Evolutionary conservation across 768 basidiomycete genomes (phyloP), one percentile per base, ranked within the genome.

Genomic region (Lentinula raphanica): DNA sequence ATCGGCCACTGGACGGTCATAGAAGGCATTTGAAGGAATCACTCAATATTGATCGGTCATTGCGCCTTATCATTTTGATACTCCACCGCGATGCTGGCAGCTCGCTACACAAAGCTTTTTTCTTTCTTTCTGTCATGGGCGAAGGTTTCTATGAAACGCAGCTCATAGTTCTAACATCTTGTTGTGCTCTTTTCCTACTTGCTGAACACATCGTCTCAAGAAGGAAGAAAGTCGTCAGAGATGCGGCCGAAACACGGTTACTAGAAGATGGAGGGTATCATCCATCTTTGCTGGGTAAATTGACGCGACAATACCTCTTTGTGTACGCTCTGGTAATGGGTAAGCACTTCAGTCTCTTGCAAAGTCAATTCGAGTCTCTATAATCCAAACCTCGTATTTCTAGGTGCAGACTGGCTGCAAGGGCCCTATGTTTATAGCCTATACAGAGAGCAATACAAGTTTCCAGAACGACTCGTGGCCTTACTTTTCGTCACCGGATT

Each of bases 241-340:
- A 61, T 35, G 36, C 58, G n/a, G 23, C 27, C 2, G 51, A 55
- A 35, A 53, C 45, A 15, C 49, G 55, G 9, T 31, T n/a, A n/a
- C n/a, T 60, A 9, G 66, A 60, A 32, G 53, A 62, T 48, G 62
- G 59, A 15, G 15, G 55, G 36, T 48, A 4, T 51, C 25, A 31
- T 29, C 39, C 40, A 17, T 65, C 63, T 42, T 62, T 70, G 28
- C 61, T 74, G 19, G 65, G 73, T 2, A 60, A 63, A 25, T 60
- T 79, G 55, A 72, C 76, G 1, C 71, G 72, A 61, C 82, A 81
- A 62, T 89, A 89, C 66, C 69, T 89, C 31, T 60, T 80, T 2
- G 87, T 89, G 6, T 90, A 88, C 68, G 87, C 79, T 0, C 76
- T 89, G 23, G 87, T 87, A 25, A 89, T 90, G 88, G 84, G 87